A percentile compares a stretch with the other conserved stretches of the same genome.
phyloP scores from a whole-genome alignment of 2,329 filamentous ascomycete species.

The Calonectria ilicicola region DNA sequence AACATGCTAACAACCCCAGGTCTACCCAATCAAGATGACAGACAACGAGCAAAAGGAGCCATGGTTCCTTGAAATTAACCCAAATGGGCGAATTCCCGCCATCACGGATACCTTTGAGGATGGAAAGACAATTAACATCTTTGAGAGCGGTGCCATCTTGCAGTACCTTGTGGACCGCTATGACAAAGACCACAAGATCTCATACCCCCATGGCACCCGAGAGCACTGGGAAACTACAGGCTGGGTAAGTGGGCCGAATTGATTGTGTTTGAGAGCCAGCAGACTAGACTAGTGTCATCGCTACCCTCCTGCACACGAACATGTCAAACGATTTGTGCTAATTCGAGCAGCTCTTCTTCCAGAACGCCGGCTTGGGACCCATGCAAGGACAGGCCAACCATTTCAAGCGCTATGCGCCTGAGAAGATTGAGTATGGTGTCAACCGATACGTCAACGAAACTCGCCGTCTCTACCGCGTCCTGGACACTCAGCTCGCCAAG shows the following conservation, averaged over 20 bases:
- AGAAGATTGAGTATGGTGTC: conserved; percentile 85
- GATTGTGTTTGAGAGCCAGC: background rate
- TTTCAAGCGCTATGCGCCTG: conserved; percentile 85
- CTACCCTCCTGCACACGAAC: background rate
- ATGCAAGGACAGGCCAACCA: conserved; percentile 89
- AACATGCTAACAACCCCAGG: conserved; percentile 41
- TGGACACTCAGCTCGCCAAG: conserved; percentile 77
- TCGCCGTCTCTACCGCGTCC: conserved; percentile 81
- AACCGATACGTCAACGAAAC: conserved; percentile 87
- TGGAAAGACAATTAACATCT: conserved; percentile 79
- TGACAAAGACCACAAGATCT: conserved; percentile 85
- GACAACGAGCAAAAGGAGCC: conserved; percentile 85
- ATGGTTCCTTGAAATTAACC: conserved; percentile 93
- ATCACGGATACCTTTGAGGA: conserved; percentile 83
- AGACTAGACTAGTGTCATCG: background rate
- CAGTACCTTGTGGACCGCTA: conserved; percentile 87
- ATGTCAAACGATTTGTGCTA: conserved; percentile 8
- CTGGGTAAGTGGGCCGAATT: conserved; percentile 66
- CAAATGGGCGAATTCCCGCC: conserved; percentile 91
- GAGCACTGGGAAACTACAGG: conserved; percentile 85
- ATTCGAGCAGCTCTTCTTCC: conserved; percentile 68
- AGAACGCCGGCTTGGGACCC: conserved; percentile 84
- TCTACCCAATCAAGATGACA: conserved; percentile 74
- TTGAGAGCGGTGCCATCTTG: conserved; percentile 87
- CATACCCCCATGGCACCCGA: conserved; percentile 77